Evolutionary conservation across 2,329 filamentous ascomycete genomes (phyloP).

Genomic region (Penicillium polonicum): DNA sequence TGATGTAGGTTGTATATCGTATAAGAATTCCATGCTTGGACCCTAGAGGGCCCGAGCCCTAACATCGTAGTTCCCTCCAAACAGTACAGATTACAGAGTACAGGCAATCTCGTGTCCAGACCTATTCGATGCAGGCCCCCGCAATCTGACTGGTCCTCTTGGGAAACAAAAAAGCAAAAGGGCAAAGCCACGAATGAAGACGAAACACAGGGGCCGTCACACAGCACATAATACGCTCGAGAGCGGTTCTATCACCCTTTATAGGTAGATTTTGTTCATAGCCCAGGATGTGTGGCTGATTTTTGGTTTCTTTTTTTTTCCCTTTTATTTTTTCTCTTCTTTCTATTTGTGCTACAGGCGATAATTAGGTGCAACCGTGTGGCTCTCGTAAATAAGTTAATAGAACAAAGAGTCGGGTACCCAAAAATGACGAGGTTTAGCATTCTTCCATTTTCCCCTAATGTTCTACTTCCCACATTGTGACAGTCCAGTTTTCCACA

Average conservation of each 20-base stretch:
- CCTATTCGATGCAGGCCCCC: slow-evolving; percentile 11
- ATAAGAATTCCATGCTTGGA: neutral
- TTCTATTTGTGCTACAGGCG: neutral
- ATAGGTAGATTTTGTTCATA: neutral
- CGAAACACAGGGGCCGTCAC: slow-evolving; percentile 11
- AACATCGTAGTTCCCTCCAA: neutral
- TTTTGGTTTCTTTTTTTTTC: neutral
- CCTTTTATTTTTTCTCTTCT: neutral
- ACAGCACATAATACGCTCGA: neutral
- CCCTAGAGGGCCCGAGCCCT: slow-evolving; percentile 3
- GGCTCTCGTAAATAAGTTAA: neutral
- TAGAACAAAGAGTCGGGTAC: slow-evolving; percentile 10
- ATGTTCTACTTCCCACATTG: slow-evolving; percentile 8
- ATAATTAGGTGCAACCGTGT: neutral
- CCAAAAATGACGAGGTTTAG: slow-evolving; percentile 6
- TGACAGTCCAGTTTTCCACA: slow-evolving; percentile 8
- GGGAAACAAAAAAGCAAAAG: slow-evolving; percentile 3
- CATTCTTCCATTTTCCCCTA: neutral
- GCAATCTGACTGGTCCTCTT: slow-evolving; percentile 13
- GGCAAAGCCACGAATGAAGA: slow-evolving; percentile 18
- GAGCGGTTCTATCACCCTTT: neutral
- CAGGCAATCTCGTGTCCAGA: slow-evolving; percentile 17
- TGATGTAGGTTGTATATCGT: neutral
- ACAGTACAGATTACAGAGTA: neutral
- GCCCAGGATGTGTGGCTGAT: neutral